phyloP scores from a whole-genome alignment of 257 asterid genomes.

The Solanum clarkiae region DNA sequence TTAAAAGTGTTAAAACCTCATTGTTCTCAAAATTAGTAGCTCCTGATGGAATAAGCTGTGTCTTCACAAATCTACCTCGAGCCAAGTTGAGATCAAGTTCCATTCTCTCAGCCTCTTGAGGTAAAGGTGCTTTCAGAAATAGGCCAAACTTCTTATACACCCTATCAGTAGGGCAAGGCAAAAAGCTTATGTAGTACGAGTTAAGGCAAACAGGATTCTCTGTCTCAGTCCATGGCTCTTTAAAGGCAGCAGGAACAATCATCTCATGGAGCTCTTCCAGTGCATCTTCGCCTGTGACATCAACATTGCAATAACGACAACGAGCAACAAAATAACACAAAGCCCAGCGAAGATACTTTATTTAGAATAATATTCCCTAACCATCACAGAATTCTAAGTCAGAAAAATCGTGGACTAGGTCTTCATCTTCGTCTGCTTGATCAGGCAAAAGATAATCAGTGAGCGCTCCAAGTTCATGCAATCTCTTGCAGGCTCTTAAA shows the following conservation, averaged over 20 bases:
- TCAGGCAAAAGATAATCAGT: slow-evolving; percentile 89
- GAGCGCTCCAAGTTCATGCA: slow-evolving; percentile 85
- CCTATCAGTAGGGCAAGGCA: slow-evolving; percentile 75
- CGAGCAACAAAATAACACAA: neutral
- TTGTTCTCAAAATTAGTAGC: slow-evolving; percentile 38
- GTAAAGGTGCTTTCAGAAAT: slow-evolving; percentile 66
- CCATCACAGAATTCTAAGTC: slow-evolving; percentile 61
- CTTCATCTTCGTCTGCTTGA: slow-evolving; percentile 40
- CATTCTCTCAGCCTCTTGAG: slow-evolving; percentile 76
- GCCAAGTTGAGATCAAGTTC: slow-evolving; percentile 68
- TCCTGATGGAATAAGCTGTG: slow-evolving; percentile 70
- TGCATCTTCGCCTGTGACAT: slow-evolving; percentile 52
- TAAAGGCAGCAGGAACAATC: slow-evolving; percentile 81
- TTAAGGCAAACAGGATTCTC: slow-evolving; percentile 35
- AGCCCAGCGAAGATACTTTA: neutral
- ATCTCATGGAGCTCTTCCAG: slow-evolving; percentile 81
- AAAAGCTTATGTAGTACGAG: slow-evolving; percentile 51
- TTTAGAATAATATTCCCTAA: slow-evolving; percentile 12
- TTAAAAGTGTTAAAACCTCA: slow-evolving; percentile 33
- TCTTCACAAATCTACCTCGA: slow-evolving; percentile 75
- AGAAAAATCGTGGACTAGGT: slow-evolving; percentile 25
- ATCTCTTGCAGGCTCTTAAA: slow-evolving; percentile 77
- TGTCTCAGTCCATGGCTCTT: slow-evolving; percentile 45
- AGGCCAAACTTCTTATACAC: slow-evolving; percentile 66
- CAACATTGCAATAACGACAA: slow-evolving; percentile 2